Percentiles rank a stretch among this genome's conserved stretches.
phyloP scores from a whole-genome alignment of 1,284 basidiomycete species.

The Cryptococcus maquisensis region DNA sequence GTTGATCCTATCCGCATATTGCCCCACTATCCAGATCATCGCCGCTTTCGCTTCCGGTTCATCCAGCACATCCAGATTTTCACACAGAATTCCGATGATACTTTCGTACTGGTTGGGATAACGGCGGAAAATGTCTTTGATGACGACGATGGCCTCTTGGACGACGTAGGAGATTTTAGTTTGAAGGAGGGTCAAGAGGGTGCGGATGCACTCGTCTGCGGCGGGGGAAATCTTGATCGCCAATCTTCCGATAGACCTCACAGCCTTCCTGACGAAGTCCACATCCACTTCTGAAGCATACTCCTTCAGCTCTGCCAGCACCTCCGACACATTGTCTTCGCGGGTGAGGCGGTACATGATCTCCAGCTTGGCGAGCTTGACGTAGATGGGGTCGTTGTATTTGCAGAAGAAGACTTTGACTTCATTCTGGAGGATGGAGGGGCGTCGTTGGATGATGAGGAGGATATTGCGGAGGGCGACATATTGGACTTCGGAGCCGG shows the following conservation, averaged over 20 bases:
- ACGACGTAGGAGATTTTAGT: slow-evolving; percentile 96
- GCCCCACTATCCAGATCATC: slow-evolving; percentile 97
- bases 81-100: slow-evolving; percentile 89
- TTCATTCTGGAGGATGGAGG: slow-evolving; percentile 85
- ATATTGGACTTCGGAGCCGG: slow-evolving; percentile 77
- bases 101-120: slow-evolving; percentile 98
- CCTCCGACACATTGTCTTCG: slow-evolving; percentile 88
- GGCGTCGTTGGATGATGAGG: slow-evolving; percentile 85
- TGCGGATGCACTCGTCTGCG: slow-evolving; percentile 91
- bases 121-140: slow-evolving; percentile 99
- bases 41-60: slow-evolving; percentile 98
- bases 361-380: slow-evolving; percentile 96
- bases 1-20: slow-evolving; percentile 95
- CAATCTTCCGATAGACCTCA: slow-evolving; percentile 92
- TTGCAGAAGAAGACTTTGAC: slow-evolving; percentile 99
- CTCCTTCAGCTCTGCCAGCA: slow-evolving; percentile 94
- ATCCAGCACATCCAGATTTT: slow-evolving; percentile 92
- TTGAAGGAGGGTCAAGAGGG: slow-evolving; percentile 82
- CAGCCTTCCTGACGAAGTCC: slow-evolving; percentile 91
- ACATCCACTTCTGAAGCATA: slow-evolving; percentile 98
- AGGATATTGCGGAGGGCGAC: slow-evolving; percentile 96
- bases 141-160: slow-evolving; percentile 95
- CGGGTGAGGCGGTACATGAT: slow-evolving; percentile 94
- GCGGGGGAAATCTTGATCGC: slow-evolving; percentile 92
- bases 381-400: slow-evolving; percentile 97